Base-by-base conservation (phyloP, 352 stramenopile species). In the Globisporangium orthogonon region DNA sequence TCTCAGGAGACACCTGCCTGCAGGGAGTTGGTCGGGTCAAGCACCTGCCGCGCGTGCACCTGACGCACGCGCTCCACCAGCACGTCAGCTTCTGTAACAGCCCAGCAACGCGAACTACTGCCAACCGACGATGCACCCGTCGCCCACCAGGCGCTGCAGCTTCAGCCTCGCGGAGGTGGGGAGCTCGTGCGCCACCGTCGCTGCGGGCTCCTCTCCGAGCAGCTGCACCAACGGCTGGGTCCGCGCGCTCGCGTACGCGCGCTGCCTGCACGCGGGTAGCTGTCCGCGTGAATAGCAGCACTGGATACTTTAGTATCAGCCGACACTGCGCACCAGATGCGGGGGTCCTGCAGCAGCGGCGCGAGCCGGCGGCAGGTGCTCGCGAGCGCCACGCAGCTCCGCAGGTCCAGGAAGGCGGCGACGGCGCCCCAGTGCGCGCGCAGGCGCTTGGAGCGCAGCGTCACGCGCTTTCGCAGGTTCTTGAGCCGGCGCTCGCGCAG, bases 381-480 rank as follows among this genome's bases (percentile, higher is more conserved):
- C 17, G 62, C 62, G 44, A 86, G 50, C n/a, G 62, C 62, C 50
- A 76, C 62, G 37, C 69, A 64, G 60, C 76, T 73, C 11, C 55
- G 57, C 1, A 75, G 63, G 47, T 55, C 47, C 28, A 86, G 51
- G 56, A 78, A 86, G 35, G 35, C 28, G 1, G 69, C 67, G 41
- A 86, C 71, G 10, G 48, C 52, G 14, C 62, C 58, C 75, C 73
- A 86, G 37, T 76, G 39, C 50, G 70, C 62, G 50, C 75, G 73
- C 61, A 86, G 52, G 18, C 75, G 69, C 67, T 86, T 86, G 30
- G 75, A 86, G 31, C 76, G 58, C 30, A 86, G 46, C 63, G 83
- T 83, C 40, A 86, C 64, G 54, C 75, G 75, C 65, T 82, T 83
- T 50, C 52, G 40, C 13, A 63, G 59, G 55, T 86, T 86, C 17